phyloP scores from a whole-genome alignment of 306 rosid species.

The Trifolium pratense region DNA sequence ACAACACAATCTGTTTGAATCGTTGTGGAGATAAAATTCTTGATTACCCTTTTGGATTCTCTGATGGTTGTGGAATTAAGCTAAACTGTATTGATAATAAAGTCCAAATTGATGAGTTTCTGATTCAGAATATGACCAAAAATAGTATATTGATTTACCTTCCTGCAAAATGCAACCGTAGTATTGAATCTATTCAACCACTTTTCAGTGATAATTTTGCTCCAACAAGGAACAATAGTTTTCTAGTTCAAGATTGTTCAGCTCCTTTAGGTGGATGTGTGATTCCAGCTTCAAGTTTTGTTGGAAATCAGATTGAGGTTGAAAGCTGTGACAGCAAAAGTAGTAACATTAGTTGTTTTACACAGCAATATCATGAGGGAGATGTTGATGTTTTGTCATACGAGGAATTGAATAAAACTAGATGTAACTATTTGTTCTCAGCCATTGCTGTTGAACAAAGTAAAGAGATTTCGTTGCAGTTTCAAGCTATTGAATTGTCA shows the following conservation, averaged over 20 bases:
- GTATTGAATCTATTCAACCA: conserved; percentile 29
- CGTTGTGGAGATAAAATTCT: conserved; percentile 47
- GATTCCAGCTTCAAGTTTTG: conserved; percentile 44
- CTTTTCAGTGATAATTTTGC: conserved; percentile 52
- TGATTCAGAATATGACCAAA: conserved; percentile 55
- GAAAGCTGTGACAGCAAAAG: conserved; percentile 31
- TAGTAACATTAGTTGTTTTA: conserved; percentile 60
- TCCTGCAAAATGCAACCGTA: conserved; percentile 57
- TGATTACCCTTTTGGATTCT: conserved; percentile 75
- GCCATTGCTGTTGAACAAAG: conserved; percentile 52
- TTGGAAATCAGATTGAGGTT: conserved; percentile 28
- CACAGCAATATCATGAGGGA: not conserved
- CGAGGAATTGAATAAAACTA: not conserved
- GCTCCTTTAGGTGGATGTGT: conserved; percentile 44
- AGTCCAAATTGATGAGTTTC: conserved; percentile 45
- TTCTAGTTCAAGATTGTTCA: conserved; percentile 62
- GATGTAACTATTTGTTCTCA: conserved; percentile 59
- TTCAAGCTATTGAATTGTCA: conserved; percentile 63
- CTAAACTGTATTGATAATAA: conserved; percentile 40
- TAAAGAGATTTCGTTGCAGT: conserved; percentile 47
- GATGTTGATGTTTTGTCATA: conserved; percentile 10
- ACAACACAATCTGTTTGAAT: conserved; percentile 9
- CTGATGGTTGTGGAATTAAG: conserved; percentile 45
- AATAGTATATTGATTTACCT: conserved; percentile 57
- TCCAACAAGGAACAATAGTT: conserved; percentile 56